These are phyloP conservation scores for Dalbergia cochinchinensis DNA, from an alignment of 306 rosid species.

Conservation along the genomic window DNA sequence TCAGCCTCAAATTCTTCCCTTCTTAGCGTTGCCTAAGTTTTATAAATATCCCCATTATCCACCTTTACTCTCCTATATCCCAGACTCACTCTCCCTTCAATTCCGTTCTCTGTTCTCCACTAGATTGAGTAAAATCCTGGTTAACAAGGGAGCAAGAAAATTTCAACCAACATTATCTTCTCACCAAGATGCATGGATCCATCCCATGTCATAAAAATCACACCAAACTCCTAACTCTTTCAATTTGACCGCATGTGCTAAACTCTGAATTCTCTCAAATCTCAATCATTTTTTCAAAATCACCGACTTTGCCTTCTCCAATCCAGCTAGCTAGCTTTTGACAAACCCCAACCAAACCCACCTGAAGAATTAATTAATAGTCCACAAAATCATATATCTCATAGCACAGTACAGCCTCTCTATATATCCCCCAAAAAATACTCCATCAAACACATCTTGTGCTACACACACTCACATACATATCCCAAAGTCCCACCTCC, in stretches of 20 bases:
- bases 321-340: slow-evolving; percentile 52
- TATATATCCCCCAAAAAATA: not conserved
- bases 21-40: slow-evolving; percentile 3
- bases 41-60: slow-evolving; percentile 34
- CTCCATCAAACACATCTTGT: not conserved
- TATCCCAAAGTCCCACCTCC: not conserved
- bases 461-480: not conserved
- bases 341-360: slow-evolving; percentile 50
- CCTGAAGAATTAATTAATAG: slow-evolving; percentile 40
- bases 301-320: slow-evolving; percentile 33
- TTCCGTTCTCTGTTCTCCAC: slow-evolving; percentile 25
- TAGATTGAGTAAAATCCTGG: slow-evolving; percentile 42
- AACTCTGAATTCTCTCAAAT: slow-evolving; percentile 12
- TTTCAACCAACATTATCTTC: slow-evolving; percentile 35
- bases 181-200: slow-evolving; percentile 20
- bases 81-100: not conserved
- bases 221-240: slow-evolving; percentile 53
- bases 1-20: slow-evolving; percentile 35
- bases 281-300: slow-evolving; percentile 36
- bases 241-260: slow-evolving; percentile 43
- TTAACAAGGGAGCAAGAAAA: slow-evolving; percentile 23
- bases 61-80: not conserved
- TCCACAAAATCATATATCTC: not conserved
- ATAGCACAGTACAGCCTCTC: not conserved
- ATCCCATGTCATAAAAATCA: slow-evolving; percentile 52